phyloP scores from a whole-genome alignment of 2,329 filamentous ascomycete genomes.

The Chrysoporthe deuterocubensis region DNA sequence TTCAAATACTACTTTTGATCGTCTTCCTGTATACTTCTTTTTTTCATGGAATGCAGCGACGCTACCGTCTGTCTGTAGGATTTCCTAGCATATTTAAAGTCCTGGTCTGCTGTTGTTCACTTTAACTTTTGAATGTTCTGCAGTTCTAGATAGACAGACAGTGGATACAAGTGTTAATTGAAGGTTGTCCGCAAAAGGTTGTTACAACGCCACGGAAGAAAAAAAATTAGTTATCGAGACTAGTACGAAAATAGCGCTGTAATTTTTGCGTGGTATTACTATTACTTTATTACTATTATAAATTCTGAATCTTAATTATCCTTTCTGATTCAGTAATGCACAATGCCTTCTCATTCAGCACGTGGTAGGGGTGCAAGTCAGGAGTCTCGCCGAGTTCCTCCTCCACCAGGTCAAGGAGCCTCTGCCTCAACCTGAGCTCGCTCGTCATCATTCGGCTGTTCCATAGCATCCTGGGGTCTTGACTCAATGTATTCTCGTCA shows the following conservation, averaged over 20 bases:
- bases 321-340: conserved; percentile 4
- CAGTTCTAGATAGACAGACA: too few species aligned
- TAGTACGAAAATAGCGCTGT: neutral
- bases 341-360: conserved; percentile 13
- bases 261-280: neutral
- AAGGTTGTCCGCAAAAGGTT: too few species aligned
- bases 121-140: too few species aligned
- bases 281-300: conserved; percentile 1
- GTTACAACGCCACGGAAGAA: neutral
- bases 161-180: too few species aligned
- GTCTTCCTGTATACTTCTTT: too few species aligned
- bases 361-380: conserved; percentile 7
- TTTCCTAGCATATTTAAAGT: neutral
- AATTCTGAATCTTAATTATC: neutral
- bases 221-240: neutral
- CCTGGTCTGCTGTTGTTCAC: too few species aligned
- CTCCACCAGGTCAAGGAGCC: conserved; percentile 10
- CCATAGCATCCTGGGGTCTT: conserved; percentile 15
- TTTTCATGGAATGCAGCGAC: neutral
- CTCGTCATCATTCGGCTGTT: neutral
- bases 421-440: conserved; percentile 6
- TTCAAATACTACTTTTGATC: too few species aligned
- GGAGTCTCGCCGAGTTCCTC: conserved; percentile 9
- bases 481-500: conserved; percentile 12
- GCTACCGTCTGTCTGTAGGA: neutral